phyloP scores from a whole-genome alignment of 1,284 basidiomycete species.

The Veloporphyrellus conicus region DNA sequence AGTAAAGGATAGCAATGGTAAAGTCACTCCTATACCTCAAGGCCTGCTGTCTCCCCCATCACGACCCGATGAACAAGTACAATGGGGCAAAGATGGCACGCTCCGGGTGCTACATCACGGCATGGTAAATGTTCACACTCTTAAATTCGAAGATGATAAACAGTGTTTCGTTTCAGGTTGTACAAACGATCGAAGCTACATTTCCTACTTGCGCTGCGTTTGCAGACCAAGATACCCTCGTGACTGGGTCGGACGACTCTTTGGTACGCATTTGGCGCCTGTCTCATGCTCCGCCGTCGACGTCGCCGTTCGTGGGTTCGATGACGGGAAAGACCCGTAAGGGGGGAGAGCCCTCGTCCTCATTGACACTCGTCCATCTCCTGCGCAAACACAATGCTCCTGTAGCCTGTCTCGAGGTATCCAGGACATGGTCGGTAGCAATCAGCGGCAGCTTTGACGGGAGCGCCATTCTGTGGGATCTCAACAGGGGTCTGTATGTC shows the following conservation, averaged over 20 bases:
- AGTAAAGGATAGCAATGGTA: conserved; percentile 28
- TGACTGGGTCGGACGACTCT: conserved; percentile 75
- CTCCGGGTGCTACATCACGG: conserved; percentile 61
- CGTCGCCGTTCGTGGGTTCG: conserved; percentile 25
- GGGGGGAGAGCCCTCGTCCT: conserved; percentile 27
- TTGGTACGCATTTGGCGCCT: conserved; percentile 78
- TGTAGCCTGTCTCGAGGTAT: conserved; percentile 70
- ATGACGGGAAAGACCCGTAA: conserved; percentile 18
- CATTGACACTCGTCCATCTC: conserved; percentile 57
- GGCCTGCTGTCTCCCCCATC: conserved; percentile 59
- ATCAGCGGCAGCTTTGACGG: conserved; percentile 85
- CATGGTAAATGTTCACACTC: conserved; percentile 41
- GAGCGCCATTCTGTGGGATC: conserved; percentile 86
- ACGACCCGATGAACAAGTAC: conserved; percentile 62
- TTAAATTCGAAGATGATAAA: not conserved
- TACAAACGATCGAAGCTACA: conserved; percentile 72
- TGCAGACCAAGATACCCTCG: conserved; percentile 64
- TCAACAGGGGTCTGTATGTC: conserved; percentile 77
- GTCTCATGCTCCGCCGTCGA: conserved; percentile 31
- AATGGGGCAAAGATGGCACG: conserved; percentile 56
- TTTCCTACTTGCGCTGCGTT: conserved; percentile 74
- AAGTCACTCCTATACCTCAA: conserved; percentile 62
- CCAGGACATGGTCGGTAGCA: conserved; percentile 77
- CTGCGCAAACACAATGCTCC: conserved; percentile 72
- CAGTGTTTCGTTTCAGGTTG: conserved; percentile 44